phyloP scores from a whole-genome alignment of 139 green algal genomes.

The Marvania coccoides region DNA sequence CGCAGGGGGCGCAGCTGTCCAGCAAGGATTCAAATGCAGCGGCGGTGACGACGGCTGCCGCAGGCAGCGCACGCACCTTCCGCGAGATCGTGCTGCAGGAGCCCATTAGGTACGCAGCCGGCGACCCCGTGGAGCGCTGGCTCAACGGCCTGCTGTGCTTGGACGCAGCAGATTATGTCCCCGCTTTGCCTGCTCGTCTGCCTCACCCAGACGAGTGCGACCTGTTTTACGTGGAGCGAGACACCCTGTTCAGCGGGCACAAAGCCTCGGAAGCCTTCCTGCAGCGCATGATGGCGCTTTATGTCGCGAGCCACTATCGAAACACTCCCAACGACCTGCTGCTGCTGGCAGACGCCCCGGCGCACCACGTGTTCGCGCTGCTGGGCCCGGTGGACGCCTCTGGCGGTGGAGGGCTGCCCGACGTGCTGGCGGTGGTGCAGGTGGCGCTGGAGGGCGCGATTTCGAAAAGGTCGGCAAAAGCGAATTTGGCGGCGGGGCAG shows the following conservation, averaged over 20 bases:
- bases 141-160: constrained; percentile 91
- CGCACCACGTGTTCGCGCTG: constrained; percentile 94
- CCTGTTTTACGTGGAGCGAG: constrained; percentile 91
- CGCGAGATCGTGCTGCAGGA: constrained; percentile 85
- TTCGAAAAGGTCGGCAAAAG: constrained; percentile 50
- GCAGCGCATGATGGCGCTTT: constrained; percentile 87
- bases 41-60: neutral
- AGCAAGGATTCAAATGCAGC: constrained; percentile 5
- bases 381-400: constrained; percentile 86
- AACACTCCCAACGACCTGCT: constrained; percentile 98
- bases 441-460: constrained; percentile 90
- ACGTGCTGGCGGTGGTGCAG: constrained; percentile 88
- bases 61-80: constrained; percentile 59
- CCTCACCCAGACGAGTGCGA: constrained; percentile 92
- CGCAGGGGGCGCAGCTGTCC: constrained; percentile 51
- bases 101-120: constrained; percentile 87
- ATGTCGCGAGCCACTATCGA: constrained; percentile 92
- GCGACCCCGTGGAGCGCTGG: constrained; percentile 89
- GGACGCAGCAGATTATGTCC: constrained; percentile 77
- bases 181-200: constrained; percentile 57
- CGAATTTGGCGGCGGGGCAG: constrained; percentile 69
- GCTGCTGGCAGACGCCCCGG: constrained; percentile 84
- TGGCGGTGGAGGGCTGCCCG: constrained; percentile 49
- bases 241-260: constrained; percentile 97
- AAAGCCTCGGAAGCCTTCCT: constrained; percentile 71